phyloP scores from a whole-genome alignment of 108 stramenopile species.

The Nitzschia inconspicua region DNA sequence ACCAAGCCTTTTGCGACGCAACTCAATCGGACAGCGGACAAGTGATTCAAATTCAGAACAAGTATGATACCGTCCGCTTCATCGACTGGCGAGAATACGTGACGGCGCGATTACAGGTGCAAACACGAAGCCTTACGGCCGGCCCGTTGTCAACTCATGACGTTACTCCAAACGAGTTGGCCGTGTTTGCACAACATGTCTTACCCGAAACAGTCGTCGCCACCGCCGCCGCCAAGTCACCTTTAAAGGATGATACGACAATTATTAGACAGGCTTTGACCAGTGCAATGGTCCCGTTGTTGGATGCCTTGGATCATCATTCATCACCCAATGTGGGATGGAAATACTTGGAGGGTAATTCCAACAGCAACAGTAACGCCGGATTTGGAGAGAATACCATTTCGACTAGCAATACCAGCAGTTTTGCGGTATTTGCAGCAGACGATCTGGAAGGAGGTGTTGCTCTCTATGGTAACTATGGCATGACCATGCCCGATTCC shows the following conservation, averaged over 20 bases:
- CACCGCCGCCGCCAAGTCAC: background rate
- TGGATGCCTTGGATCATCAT: conserved; percentile 20
- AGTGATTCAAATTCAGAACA: background rate
- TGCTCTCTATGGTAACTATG: background rate
- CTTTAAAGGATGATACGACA: background rate
- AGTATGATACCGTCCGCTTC: background rate
- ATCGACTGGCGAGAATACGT: background rate
- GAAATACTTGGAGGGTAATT: background rate
- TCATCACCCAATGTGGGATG: conserved; percentile 1
- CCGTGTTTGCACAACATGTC: no score
- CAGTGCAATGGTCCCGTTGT: conserved; percentile 9
- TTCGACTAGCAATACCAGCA: background rate
- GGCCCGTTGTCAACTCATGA: background rate
- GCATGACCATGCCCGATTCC: background rate
- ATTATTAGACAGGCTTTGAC: background rate
- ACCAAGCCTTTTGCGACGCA: conserved; percentile 1
- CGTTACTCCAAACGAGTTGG: background rate
- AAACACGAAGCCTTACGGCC: background rate
- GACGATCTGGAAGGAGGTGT: background rate
- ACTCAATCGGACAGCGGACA: no score
- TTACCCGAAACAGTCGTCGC: no score
- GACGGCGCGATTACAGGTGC: background rate
- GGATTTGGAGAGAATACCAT: background rate
- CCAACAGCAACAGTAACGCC: background rate
- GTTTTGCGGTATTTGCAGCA: background rate